Base-by-base conservation (phyloP, 2,329 filamentous ascomycete species). In the Metarhizium humberi region DNA sequence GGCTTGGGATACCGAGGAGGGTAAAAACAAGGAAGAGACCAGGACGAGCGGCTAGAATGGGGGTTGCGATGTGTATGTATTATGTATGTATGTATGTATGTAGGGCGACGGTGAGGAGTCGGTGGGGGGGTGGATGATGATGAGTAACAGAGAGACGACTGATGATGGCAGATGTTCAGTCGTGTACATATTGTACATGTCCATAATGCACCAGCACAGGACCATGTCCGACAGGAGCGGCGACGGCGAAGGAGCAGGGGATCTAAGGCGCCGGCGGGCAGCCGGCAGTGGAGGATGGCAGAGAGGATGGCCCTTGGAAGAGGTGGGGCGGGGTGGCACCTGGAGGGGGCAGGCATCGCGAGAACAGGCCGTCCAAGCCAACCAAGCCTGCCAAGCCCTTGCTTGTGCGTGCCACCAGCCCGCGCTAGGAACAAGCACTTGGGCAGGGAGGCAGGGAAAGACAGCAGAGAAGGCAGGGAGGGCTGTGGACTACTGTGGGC, bases 261-360 rank as follows among this genome's bases (percentile, higher is more conserved):
- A 13, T 36, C 34, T 36, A 36, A 36, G 50, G 38, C 25, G 20
- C 20, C 45, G n/a, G 32, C 13, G 36, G 34, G 18, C 14, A 42
- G 48, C 49, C 40, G 42, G 47, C 53, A 43, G 53, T 54, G 53
- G 48, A 47, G 36, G 52, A 13, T 4, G 11, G 34, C 38, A 29
- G 38, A 34, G 50, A 18, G 10, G 50, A 32, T 36, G 55, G 48
- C 38, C 38, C 13, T 40, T 40, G 38, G 40, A 29, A 11, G 47
- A 43, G 42, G 50, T 55, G 55, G 59, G 57, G 55, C 47, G 48
- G 29, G 30, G 4, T 16, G 20, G 10, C 32, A 34, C 32, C 43
- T n/a, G 20, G n/a, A 46, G 20, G 8, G 13, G 40, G n/a, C 40
- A 43, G 13, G 40, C n/a, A 13, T 43, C 40, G 25, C 25, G 25